Percentiles rank a stretch among this genome's conserved stretches.
These are phyloP conservation scores for Naganishia kalamii DNA, from an alignment of 768 basidiomycete genomes.

Conservation along the genomic window DNA sequence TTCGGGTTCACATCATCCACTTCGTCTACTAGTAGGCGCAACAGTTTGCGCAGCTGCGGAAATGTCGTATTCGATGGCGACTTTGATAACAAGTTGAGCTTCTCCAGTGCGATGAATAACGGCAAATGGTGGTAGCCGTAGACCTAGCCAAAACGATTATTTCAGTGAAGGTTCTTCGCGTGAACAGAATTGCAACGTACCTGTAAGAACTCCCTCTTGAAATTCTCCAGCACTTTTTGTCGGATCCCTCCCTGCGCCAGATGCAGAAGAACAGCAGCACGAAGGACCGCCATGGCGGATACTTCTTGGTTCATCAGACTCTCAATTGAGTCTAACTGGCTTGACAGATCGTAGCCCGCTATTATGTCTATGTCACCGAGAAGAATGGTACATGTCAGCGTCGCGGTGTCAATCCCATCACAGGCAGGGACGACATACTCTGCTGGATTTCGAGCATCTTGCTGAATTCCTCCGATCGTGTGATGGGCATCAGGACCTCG, in stretches of 20 bases:
- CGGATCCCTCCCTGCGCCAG: conserved; percentile 81
- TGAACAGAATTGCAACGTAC: conserved; percentile 36
- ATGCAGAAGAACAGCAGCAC: conserved; percentile 79
- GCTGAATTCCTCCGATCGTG: conserved; percentile 80
- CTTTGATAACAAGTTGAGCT: conserved; percentile 54
- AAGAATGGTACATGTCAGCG: background rate
- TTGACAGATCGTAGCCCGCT: conserved; percentile 75
- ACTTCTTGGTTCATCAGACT: conserved; percentile 73
- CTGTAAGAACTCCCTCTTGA: conserved; percentile 89
- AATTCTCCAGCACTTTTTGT: conserved; percentile 70
- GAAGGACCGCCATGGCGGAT: conserved; percentile 68
- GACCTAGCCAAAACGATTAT: conserved; percentile 35
- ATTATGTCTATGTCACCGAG: conserved; percentile 64
- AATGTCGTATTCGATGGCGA: conserved; percentile 66
- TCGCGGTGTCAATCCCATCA: background rate
- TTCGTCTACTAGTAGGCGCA: conserved; percentile 85
- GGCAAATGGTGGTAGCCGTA: conserved; percentile 59
- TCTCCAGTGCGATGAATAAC: conserved; percentile 49
- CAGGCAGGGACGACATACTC: conserved; percentile 55
- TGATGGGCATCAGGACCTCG: conserved; percentile 80
- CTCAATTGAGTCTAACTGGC: conserved; percentile 79
- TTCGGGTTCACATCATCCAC: conserved; percentile 63
- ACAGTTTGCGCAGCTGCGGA: conserved; percentile 64
- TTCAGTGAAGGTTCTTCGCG: conserved; percentile 35
- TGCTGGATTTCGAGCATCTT: conserved; percentile 91